Evolutionary conservation across 2,329 filamentous ascomycete genomes (phyloP), one percentile per base, ranked within the genome.

Genomic region (Gremmenia infestans): DNA sequence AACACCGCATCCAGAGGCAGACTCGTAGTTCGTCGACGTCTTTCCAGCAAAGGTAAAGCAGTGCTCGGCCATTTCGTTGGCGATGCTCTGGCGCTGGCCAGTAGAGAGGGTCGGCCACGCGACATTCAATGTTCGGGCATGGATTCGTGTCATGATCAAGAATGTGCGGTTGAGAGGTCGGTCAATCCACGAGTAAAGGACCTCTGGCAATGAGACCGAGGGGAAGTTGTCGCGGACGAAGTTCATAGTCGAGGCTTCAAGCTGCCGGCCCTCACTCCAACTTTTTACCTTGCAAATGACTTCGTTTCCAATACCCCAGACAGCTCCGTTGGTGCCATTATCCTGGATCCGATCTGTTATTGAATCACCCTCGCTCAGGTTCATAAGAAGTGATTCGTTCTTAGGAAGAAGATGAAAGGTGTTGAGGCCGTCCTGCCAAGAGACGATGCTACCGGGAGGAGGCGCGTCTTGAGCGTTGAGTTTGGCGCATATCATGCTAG

Each of bases 281-380:
- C 49, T 48, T 19, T 59, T 59, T 19, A 55, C 59, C 32, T 61
- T 61, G 49, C 51, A 59, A 36, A 61, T 47, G 9, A 42, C 25
- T 42, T 58, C 35, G 2, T 35, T 12, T 28, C 56, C 56, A 51
- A 60, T 39, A 17, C 23, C 46, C 53, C 53, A 60, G 36, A 59
- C 48, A 2, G 35, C 42, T 6, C 39, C 51, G 11, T 37, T 40
- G 19, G 51, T 55, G 5, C 53, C 56, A 37, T 28, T 7, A 12
- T 53, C 51, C 7, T 60, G 55, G 40, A 56, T 49, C 22, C 40
- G 45, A 19, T 47, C 52, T 6, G n/a, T 52, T 48, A 19, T 48
- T 35, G 22, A 48, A 32, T 35, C 52, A 15, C 42, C 47, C n/a
- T 51, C 11, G 35, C 4, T 17, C 17, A 42, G 2, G 25, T 40